A percentile compares a stretch with the other conserved stretches of the same genome.
phyloP scores from a whole-genome alignment of 306 rosid genomes.

The Quercus bicolor region DNA sequence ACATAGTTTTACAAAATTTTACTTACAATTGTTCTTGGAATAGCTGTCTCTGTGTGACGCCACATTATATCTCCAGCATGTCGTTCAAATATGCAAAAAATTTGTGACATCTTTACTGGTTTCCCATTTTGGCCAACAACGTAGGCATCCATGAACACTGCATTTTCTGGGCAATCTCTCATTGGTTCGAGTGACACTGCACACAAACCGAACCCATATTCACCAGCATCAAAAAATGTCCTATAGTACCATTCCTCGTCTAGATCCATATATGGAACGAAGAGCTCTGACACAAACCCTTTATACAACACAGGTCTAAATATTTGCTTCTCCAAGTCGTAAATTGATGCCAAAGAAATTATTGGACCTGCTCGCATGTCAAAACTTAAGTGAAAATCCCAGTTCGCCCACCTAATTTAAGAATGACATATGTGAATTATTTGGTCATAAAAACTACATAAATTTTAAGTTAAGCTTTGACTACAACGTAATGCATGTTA shows the following conservation, averaged over 20 bases:
- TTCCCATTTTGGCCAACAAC: constrained; percentile 34
- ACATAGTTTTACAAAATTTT: no score
- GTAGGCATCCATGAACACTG: constrained; percentile 49
- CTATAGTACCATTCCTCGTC: constrained; percentile 49
- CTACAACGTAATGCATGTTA: no score
- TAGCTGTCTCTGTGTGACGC: constrained; percentile 53
- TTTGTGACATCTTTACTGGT: constrained; percentile 42
- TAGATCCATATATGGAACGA: constrained; percentile 67
- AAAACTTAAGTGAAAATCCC: constrained; percentile 36
- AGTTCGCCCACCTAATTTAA: constrained; percentile 53
- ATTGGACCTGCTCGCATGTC: constrained; percentile 52
- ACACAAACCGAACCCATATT: constrained; percentile 50
- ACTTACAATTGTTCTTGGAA: constrained; percentile 28
- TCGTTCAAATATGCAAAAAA: constrained; percentile 62
- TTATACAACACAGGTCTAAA: constrained; percentile 47
- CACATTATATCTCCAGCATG: constrained; percentile 53
- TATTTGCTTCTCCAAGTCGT: constrained; percentile 37
- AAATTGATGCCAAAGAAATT: constrained; percentile 55
- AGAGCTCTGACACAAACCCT: constrained; percentile 53
- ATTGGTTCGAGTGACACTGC: constrained; percentile 40
- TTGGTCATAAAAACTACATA: no score
- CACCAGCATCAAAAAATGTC: constrained; percentile 49
- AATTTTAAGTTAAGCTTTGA: no score
- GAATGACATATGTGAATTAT: no score
- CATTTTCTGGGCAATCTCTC: constrained; percentile 51